phyloP scores from a whole-genome alignment of 106 monocot species.

The Dioscorea dumetorum region DNA sequence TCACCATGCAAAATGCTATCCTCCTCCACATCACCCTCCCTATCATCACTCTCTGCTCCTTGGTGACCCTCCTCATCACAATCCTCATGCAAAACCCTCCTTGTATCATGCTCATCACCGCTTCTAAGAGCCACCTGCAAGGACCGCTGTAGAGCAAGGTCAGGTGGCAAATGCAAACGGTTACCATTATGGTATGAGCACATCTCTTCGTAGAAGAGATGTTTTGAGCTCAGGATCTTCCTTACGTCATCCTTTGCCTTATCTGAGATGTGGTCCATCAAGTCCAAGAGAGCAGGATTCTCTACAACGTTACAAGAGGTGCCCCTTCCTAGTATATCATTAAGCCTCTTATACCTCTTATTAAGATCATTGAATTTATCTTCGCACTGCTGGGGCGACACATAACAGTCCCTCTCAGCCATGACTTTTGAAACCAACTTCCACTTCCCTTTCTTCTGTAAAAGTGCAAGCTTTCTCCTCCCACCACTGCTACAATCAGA shows the following conservation, averaged over 20 bases:
- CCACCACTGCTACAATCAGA: constrained; percentile 28
- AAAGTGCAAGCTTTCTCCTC: constrained; percentile 32
- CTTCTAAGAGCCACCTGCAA: too few species aligned
- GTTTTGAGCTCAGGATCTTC: constrained; percentile 91
- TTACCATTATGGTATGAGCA: constrained; percentile 88
- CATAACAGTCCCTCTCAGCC: constrained; percentile 68
- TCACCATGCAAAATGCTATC: constrained; percentile 6
- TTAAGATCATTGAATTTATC: constrained; percentile 98
- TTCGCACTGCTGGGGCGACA: constrained; percentile 92
- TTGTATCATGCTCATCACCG: too few species aligned
- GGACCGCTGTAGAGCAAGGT: too few species aligned
- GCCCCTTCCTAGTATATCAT: constrained; percentile 79
- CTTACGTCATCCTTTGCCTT: constrained; percentile 77
- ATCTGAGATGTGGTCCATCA: constrained; percentile 55
- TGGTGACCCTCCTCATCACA: constrained; percentile 43
- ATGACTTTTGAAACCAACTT: constrained; percentile 74
- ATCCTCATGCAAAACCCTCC: constrained; percentile 35
- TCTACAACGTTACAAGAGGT: constrained; percentile 88
- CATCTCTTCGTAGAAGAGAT: constrained; percentile 95
- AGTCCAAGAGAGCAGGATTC: constrained; percentile 60
- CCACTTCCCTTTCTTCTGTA: constrained; percentile 96
- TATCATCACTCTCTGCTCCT: constrained; percentile 38
- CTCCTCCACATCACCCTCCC: constrained; percentile 48
- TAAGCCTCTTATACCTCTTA: constrained; percentile 89
- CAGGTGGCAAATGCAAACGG: constrained; percentile 45